Base-by-base conservation (phyloP, 345 rosid genomes). In the Eucalyptus curtisii region DNA sequence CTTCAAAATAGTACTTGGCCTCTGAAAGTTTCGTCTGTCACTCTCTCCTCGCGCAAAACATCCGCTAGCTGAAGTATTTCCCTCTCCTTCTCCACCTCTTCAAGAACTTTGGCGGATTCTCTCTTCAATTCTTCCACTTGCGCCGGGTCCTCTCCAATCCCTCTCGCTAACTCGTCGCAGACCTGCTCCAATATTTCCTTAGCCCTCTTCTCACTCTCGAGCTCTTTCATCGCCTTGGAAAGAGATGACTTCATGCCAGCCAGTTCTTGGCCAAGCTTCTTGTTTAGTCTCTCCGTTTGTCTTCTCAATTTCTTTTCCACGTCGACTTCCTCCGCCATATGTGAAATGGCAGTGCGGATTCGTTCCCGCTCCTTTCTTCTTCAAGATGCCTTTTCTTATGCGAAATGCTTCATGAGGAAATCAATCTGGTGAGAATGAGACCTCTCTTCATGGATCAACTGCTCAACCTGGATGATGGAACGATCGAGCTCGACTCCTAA, bases 11-110 rank as follows among this genome's bases (percentile, higher is more conserved):
- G 88, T 93, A 93, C 61, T 92, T 95, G 3, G 99, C 99, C 49
- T 97, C 99, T 0, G 92, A 94, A 10, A 97, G 96, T 93, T 97
- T 97, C 99, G 96, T 97, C 91, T 97, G 99, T n/a, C 52, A 97
- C 97, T 87, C 99, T 92, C 91, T 97, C 99, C 91, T 97, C 99
- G 3, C 99, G 96, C 91, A 96, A 89, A 48, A 96, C 95, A 91
- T 96, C 99, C 12, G 99, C 99, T 27, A 97, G 90, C 87, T 93
- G 98, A 93, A 97, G 96, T 98, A 97, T 97, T 90, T 96, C 96
- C 92, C 99, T 94, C 91, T 97, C 99, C 90, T 95, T 94, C 91
- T 96, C 99, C 66, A 96, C 95, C 89, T 97, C 99, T 61, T 96
- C 97, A 86, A 91, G 87, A 31, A 93, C 95, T 87, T 94, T 92